phyloP scores from a whole-genome alignment of 345 rosid species.

The Populus nigra region DNA sequence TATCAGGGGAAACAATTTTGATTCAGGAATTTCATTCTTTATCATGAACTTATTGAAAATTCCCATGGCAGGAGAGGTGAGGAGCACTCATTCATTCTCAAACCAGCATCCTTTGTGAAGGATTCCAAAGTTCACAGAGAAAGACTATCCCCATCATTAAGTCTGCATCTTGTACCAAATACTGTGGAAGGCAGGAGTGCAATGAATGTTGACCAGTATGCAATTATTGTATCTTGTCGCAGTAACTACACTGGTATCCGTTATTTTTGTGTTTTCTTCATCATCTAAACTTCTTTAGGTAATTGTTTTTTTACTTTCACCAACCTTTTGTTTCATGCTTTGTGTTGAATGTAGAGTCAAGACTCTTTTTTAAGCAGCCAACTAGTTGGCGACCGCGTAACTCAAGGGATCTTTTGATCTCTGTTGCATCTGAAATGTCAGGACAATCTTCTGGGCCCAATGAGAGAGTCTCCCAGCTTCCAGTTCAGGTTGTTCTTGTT shows the following conservation, averaged over 20 bases:
- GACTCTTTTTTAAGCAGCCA: constrained; percentile 81
- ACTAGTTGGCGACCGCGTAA: constrained; percentile 80
- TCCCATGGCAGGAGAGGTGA: constrained; percentile 81
- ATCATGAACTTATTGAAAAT: constrained; percentile 16
- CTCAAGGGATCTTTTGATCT: constrained; percentile 85
- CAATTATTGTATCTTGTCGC: constrained; percentile 84
- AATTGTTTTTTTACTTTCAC: constrained; percentile 8
- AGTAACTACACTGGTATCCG: constrained; percentile 80
- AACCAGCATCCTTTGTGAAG: constrained; percentile 63
- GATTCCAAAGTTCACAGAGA: constrained; percentile 49
- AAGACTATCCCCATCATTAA: constrained; percentile 42
- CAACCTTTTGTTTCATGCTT: constrained; percentile 12
- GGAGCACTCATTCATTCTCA: constrained; percentile 93
- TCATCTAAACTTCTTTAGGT: constrained; percentile 10
- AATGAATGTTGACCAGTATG: constrained; percentile 56
- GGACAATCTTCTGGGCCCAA: constrained; percentile 56
- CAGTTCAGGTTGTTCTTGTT: constrained; percentile 67
- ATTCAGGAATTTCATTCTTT: not conserved
- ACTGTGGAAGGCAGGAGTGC: constrained; percentile 47
- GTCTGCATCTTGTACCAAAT: constrained; percentile 45
- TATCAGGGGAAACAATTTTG: not conserved
- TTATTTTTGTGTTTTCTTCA: constrained; percentile 17
- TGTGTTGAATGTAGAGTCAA: constrained; percentile 56
- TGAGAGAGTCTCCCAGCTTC: constrained; percentile 70
- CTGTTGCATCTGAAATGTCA: constrained; percentile 81